Percentiles rank a stretch among this genome's conserved stretches.
These are phyloP conservation scores for Batkoa obscura DNA, from an alignment of 371 early-diverging fungal genomes.

Conservation along the genomic window DNA sequence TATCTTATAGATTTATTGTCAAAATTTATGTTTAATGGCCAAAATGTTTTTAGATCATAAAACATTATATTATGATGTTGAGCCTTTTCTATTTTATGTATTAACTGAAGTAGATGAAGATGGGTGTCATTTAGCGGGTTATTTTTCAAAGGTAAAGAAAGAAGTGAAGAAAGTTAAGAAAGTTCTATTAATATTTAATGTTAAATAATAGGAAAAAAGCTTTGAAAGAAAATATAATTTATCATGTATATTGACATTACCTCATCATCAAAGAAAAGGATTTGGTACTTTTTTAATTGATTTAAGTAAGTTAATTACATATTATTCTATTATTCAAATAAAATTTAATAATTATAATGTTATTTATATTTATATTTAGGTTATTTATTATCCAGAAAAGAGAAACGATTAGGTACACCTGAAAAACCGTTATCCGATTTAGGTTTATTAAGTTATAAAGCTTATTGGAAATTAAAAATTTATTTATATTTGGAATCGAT, in stretches of 20 bases:
- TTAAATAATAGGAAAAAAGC: constrained; percentile 61
- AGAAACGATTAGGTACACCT: constrained; percentile 80
- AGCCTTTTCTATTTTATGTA: constrained; percentile 97
- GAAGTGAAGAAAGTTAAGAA: too few species aligned
- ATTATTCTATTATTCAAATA: constrained; percentile 18
- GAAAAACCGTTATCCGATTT: constrained; percentile 98
- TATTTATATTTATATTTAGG: constrained; percentile 11
- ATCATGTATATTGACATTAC: constrained; percentile 95
- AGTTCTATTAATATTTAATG: background rate
- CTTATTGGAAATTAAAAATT: constrained; percentile 89
- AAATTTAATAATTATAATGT: constrained; percentile 11
- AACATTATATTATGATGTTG: constrained; percentile 98
- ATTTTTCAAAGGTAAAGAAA: constrained; percentile 85
- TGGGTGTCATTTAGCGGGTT: constrained; percentile 93
- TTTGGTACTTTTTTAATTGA: constrained; percentile 96
- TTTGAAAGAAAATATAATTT: constrained; percentile 86
- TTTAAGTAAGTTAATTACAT: constrained; percentile 34
- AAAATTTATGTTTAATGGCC: constrained; percentile 93
- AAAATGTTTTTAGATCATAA: constrained; percentile 99
- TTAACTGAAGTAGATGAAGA: constrained; percentile 57
- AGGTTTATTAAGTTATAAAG: constrained; percentile 79
- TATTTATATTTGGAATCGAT: too few species aligned
- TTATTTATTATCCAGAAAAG: constrained; percentile 73
- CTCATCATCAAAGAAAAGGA: constrained; percentile 90
- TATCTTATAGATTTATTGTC: constrained; percentile 69